These are phyloP conservation scores for Solioccasus polychromus DNA, from an alignment of 768 basidiomycete genomes.

Conservation along the genomic window DNA sequence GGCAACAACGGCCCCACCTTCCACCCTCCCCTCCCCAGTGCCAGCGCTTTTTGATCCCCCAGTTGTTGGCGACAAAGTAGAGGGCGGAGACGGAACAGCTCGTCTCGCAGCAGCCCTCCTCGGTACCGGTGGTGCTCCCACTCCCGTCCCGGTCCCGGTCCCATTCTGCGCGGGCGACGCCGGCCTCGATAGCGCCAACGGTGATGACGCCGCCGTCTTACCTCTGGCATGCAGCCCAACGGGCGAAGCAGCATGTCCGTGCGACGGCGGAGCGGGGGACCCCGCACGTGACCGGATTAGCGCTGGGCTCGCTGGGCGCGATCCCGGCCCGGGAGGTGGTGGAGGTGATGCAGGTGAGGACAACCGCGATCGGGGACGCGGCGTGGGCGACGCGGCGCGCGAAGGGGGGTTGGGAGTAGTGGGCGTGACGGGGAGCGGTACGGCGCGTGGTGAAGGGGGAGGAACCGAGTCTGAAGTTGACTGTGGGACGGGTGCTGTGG, in stretches of 20 bases:
- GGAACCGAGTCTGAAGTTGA: conserved; percentile 7
- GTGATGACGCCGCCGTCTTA: conserved; percentile 22
- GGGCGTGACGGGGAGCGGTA: conserved; percentile 27
- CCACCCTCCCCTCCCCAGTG: too few species aligned
- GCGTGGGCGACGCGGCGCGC: conserved; percentile 14
- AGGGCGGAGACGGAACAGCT: conserved; percentile 28
- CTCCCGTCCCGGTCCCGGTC: conserved; percentile 4
- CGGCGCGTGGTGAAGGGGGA: conserved; percentile 20
- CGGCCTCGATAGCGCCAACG: conserved; percentile 33
- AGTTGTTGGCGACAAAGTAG: conserved; percentile 23
- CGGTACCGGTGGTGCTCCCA: conserved; percentile 55
- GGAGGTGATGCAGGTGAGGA: conserved; percentile 29
- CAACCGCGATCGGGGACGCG: conserved; percentile 35
- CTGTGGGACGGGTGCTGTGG: background rate
- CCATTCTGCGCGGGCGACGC: conserved; percentile 37
- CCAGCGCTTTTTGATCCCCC: too few species aligned
- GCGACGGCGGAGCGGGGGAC: conserved; percentile 18
- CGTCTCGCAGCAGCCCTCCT: conserved; percentile 60
- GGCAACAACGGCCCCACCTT: too few species aligned
- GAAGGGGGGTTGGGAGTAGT: conserved; percentile 24
- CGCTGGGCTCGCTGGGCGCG: conserved; percentile 30
- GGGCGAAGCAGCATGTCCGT: conserved; percentile 1
- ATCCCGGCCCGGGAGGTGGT: too few species aligned
- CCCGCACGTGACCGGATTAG: conserved; percentile 23
- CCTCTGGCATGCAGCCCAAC: conserved; percentile 12